Evolutionary conservation across 139 green algal genomes (phyloP), one percentile per base, ranked within the genome.

Genomic region (Monoraphidium neglectum): DNA sequence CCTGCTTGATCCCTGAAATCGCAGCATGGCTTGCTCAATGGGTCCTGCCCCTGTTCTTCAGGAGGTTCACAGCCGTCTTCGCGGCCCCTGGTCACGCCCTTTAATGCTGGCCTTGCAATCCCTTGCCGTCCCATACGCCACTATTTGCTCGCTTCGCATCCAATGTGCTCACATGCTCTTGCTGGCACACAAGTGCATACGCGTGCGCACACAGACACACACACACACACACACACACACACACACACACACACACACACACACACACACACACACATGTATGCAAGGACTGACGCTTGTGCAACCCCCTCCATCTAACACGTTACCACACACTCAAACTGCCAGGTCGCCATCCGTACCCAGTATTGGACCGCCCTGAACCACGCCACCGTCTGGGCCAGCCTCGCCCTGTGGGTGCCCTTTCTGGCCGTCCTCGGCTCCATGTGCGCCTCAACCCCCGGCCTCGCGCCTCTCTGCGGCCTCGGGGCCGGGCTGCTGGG

Each of bases 261-360:
- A 60, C 51, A 28, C 18, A 60, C 51, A 21, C 18, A 28, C 18
- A 60, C 18, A 60, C 18, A 28, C 51, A 60, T 60, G 51, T 60
- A 28, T 18, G 18, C 21, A 18, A 60, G 51, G 21, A 60, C 51
- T 60, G 46, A 3, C 62, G 66, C 8, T 60, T 49, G 49, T 36
- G 53, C 56, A 68, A 36, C 70, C 66, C 51, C 53, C 57, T 33
- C 57, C 57, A 65, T 26, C 28, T 26, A 28, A 46, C 26, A 46
- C 38, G 38, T 70, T 12, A 8, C 43, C 43, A 51, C 8, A 51
- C 8, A 51, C 8, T 21, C 43, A 51, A 51, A 51, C 43, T 53
- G 46, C 67, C 65, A 80, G 75, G 75, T 80, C 21, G 75, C 75
- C 53, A 74, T 80, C 28, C 75, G 75, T 65, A 80, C 75, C 37